Conservation (phyloP, 176 grass and related monocot species). For the Oryza glumipatula region DNA sequence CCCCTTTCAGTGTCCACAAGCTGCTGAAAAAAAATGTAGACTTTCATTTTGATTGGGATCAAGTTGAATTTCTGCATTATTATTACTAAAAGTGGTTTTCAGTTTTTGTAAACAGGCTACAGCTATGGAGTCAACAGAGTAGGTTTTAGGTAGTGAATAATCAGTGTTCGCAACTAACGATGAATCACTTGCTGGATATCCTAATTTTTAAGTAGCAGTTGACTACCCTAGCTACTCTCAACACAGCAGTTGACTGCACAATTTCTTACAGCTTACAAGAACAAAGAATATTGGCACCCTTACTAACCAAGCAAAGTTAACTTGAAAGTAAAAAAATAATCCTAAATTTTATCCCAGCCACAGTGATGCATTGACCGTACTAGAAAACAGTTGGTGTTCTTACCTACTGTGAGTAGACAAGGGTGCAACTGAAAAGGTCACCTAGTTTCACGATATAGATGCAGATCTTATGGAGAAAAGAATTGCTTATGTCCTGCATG, state of each 20-base stretch:
- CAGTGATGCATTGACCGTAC: background rate
- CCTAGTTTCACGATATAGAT: constrained; percentile 26
- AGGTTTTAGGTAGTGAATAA: background rate
- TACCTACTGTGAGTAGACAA: background rate
- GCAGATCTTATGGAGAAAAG: background rate
- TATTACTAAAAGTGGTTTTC: background rate
- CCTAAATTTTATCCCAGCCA: constrained; percentile 3
- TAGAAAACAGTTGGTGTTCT: background rate
- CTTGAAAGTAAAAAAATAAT: background rate
- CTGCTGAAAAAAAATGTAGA: constrained; percentile 19
- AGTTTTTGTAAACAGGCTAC: constrained; percentile 9
- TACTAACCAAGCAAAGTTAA: background rate
- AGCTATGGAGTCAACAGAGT: constrained; percentile 2
- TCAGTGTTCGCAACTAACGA: constrained; percentile 6
- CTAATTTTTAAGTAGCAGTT: constrained; percentile 13
- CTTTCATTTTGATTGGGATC: constrained; percentile 31
- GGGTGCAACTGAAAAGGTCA: constrained; percentile 2
- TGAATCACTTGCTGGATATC: constrained; percentile 16
- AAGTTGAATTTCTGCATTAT: background rate
- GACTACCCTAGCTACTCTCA: constrained; percentile 18
- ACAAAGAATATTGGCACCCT: background rate
- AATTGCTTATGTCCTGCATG: constrained; percentile 24
- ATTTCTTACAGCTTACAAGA: constrained; percentile 2
- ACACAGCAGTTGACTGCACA: constrained; percentile 9
- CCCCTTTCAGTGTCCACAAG: constrained; percentile 27